Evolutionary conservation across 345 rosid species (phyloP), one percentile per base, ranked within the genome.

Genomic region (Populus nigra): DNA sequence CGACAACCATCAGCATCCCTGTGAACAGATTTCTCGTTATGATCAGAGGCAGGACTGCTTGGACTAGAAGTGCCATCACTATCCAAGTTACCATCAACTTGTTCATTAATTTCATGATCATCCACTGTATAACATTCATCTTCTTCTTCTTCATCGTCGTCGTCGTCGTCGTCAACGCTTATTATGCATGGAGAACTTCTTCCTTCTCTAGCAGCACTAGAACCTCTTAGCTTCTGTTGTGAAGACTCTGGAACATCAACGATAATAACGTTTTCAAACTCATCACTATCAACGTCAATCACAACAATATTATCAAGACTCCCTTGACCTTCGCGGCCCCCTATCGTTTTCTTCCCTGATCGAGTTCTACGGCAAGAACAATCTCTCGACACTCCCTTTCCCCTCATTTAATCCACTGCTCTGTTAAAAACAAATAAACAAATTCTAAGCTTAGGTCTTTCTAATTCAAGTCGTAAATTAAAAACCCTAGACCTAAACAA

Each of bases 81-180:
- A 18, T 85, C 86, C 53, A 76, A 53, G 25, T 80, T 85, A 49
- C 55, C 70, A 75, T 65, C 81, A 73, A 81, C 67, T 27, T 83
- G 78, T 39, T 25, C 65, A 73, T 76, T 72, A 68, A 75, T 43
- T 59, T 80, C 83, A 10, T 81, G 78, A 70, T 68, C 63, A 11
- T 72, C 73, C 57, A 22, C 81, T 73, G 73, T 74, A 74, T 82
- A 65, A 72, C 77, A 2, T 80, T 61, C 79, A 22, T 65, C 25
- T 7, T 61, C 29, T 20, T 61, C 65, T 3, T 45, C 50, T 1
- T 45, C 50, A 33, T 80, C 90, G 23, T 85, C 92, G 20, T 94
- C 97, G 68, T 80, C 90, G 29, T 85, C 94, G 10, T 94, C 97
- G 36, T 92, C 96, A 83, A 94, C 84, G 81, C 88, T 83, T 77